These are phyloP conservation scores for Fomitopsis pinicola DNA, from an alignment of 1,284 basidiomycete genomes.

Conservation along the genomic window DNA sequence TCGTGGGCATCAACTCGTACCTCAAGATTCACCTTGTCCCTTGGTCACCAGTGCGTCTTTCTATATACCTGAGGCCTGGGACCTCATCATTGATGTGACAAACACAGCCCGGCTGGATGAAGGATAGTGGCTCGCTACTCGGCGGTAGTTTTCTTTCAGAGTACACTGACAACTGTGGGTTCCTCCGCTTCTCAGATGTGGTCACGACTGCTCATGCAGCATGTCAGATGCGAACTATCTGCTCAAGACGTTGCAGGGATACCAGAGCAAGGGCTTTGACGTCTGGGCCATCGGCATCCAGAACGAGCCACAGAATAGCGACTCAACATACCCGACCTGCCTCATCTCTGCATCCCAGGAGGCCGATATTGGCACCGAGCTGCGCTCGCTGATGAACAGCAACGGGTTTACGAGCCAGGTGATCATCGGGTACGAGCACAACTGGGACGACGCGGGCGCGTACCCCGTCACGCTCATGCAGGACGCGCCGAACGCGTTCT, in stretches of 20 bases:
- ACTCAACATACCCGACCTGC: conserved; percentile 42
- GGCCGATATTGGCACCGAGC: conserved; percentile 36
- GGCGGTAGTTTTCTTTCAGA: conserved; percentile 38
- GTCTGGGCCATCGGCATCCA: conserved; percentile 44
- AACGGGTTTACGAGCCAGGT: conserved; percentile 39
- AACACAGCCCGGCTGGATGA: conserved; percentile 50
- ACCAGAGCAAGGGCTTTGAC: conserved; percentile 37
- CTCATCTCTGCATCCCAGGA: conserved; percentile 34
- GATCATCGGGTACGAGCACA: conserved; percentile 47
- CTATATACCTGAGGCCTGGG: neutral
- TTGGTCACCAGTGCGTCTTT: conserved; percentile 45
- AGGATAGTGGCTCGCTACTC: conserved; percentile 37
- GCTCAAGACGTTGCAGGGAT: conserved; percentile 37
- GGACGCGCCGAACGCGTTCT: conserved; percentile 39
- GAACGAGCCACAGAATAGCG: conserved; percentile 48
- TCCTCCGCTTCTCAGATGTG: neutral
- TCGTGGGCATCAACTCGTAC: conserved; percentile 37
- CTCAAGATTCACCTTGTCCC: conserved; percentile 43
- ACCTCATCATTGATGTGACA: neutral
- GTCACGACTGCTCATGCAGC: neutral
- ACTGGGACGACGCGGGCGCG: conserved; percentile 44
- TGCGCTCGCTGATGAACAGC: conserved; percentile 41
- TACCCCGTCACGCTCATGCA: conserved; percentile 50
- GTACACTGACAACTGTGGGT: conserved; percentile 35
- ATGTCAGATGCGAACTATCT: conserved; percentile 44